Evolutionary conservation across 441 rosid species (phyloP), one percentile per base, ranked within the genome.

Genomic region (Pelargonium fulgidum): DNA sequence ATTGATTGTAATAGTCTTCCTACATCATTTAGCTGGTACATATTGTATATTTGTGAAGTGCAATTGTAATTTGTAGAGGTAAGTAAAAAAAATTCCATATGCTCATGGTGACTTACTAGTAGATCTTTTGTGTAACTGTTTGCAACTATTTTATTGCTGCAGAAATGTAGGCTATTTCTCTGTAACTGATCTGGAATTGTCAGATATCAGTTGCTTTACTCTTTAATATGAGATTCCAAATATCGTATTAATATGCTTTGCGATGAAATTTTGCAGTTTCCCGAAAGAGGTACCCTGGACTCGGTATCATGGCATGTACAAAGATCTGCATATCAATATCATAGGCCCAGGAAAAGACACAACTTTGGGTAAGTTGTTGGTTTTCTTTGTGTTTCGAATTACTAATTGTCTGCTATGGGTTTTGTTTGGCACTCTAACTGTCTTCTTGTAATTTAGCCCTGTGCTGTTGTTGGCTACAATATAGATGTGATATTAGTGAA

Each of bases 231-330:
- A 54, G 61, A 54, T 54, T 16, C 65, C 1, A 42, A 62, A 24
- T 12, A 22, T 4, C 58, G 17, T 42, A 56, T 59, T 19, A 0
- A 10, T 22, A 24, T 62, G 63, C 24, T 20, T 63, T 9, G 14
- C 39, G 7, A 33, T 33, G 8, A 36, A 42, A 3, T 62, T 5
- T 65, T 70, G 75, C 84, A 93, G 97, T 80, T 85, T 91, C 68
- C 92, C 92, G 0, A 58, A 87, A 80, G 96, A 89, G n/a, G 85
- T 89, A 59, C 99, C 99, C 7, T 94, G 99, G 99, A 83, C 90
- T 64, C 74, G 89, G 47, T 94, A 94, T 78, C 77, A 82, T 54
- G 97, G 99, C 36, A n/a, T 72, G 8, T 89, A 90, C 81, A 87
- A 86, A 65, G 86, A 89, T 76, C 85, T 94, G 73, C 67, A 64